phyloP scores from a whole-genome alignment of 192 early-diverging fungal species.

The Backusella psychrophila region DNA sequence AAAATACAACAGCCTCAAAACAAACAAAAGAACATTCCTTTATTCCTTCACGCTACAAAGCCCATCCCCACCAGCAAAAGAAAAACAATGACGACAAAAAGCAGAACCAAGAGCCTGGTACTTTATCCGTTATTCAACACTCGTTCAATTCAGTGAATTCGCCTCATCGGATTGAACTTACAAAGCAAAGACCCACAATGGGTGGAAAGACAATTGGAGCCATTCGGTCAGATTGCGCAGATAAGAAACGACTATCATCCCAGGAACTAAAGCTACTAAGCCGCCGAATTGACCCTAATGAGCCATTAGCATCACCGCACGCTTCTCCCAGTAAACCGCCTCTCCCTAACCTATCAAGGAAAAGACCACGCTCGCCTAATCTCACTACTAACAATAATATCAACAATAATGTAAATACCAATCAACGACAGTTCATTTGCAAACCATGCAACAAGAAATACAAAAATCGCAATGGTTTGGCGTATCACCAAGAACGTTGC shows the following conservation, averaged over 20 bases:
- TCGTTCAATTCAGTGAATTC: not conserved
- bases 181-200: conserved; percentile 13
- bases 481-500: conserved; percentile 45
- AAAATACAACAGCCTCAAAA: not conserved
- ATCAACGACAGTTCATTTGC: conserved; percentile 38
- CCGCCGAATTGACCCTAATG: conserved; percentile 21
- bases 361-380: not conserved
- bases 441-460: conserved; percentile 63
- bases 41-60: not conserved
- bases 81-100: not conserved
- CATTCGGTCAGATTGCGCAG: not conserved
- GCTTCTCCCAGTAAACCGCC: conserved; percentile 17
- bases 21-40: not conserved
- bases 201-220: conserved; percentile 14
- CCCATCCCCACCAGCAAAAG: not conserved
- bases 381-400: not conserved
- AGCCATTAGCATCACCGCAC: conserved; percentile 16
- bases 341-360: conserved; percentile 2
- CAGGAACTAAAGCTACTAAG: conserved; percentile 26
- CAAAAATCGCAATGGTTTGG: conserved; percentile 57
- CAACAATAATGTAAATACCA: not conserved
- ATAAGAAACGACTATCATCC: conserved; percentile 10
- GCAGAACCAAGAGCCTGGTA: not conserved
- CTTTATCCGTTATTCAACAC: not conserved
- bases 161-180: not conserved